Percentiles rank a stretch among this genome's conserved stretches.
These are phyloP conservation scores for Candida vaughaniae DNA, from an alignment of 805 yeast species.

Conservation along the genomic window DNA sequence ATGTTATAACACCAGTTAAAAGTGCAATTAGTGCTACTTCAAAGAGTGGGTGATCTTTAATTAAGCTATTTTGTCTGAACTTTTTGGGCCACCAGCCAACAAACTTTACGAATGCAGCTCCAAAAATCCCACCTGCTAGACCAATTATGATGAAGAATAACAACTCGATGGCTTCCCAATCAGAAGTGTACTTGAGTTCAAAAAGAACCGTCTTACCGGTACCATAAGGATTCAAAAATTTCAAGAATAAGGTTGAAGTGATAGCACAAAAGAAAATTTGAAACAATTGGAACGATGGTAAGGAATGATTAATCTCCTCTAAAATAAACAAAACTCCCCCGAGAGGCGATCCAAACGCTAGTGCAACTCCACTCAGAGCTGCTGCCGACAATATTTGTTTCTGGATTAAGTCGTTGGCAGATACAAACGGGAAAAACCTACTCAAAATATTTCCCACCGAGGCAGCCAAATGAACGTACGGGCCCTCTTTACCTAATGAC, in stretches of 20 bases:
- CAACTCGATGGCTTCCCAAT: constrained; percentile 52
- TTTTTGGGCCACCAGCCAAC: constrained; percentile 45
- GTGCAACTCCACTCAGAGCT: constrained; percentile 58
- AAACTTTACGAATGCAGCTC: constrained; percentile 49
- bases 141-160: constrained; percentile 48
- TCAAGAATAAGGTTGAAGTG: constrained; percentile 49
- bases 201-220: constrained; percentile 59
- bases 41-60: constrained; percentile 37
- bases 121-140: constrained; percentile 52
- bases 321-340: constrained; percentile 58
- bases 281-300: constrained; percentile 54
- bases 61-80: constrained; percentile 30
- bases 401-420: constrained; percentile 48
- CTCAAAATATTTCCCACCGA: constrained; percentile 57
- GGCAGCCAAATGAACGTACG: constrained; percentile 59
- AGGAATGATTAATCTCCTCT: constrained; percentile 56
- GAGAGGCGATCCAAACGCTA: constrained; percentile 60
- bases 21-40: constrained; percentile 48
- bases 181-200: constrained; percentile 48
- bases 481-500: constrained; percentile 61
- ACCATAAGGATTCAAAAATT: constrained; percentile 56
- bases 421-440: constrained; percentile 45
- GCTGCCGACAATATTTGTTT: constrained; percentile 56
- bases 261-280: constrained; percentile 57
- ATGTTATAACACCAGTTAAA: constrained; percentile 47